These are phyloP conservation scores for Yamadazyma sp. DNA, from an alignment of 1,139 yeast genomes.

Conservation along the genomic window DNA sequence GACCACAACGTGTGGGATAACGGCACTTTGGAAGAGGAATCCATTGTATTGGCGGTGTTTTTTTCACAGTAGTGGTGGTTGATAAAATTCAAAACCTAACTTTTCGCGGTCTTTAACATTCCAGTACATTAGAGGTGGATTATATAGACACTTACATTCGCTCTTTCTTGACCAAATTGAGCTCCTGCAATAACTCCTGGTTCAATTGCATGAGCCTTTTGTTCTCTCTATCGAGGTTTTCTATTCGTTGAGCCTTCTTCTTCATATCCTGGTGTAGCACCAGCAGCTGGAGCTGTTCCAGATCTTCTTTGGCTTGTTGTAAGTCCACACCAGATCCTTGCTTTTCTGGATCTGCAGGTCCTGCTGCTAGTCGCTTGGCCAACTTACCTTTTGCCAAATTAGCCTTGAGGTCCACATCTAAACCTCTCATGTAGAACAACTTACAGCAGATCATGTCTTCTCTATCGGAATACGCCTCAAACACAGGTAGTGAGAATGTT, in stretches of 20 bases:
- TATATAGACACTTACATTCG: neutral
- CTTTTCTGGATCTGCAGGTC: neutral
- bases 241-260: constrained; percentile 25
- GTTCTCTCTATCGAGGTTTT: constrained; percentile 28
- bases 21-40: constrained; percentile 44
- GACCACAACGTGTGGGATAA: constrained; percentile 95
- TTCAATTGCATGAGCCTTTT: constrained; percentile 34
- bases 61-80: neutral
- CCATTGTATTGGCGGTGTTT: constrained; percentile 23
- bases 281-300: constrained; percentile 16
- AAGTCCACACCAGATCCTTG: constrained; percentile 1
- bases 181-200: constrained; percentile 26
- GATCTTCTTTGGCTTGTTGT: constrained; percentile 12
- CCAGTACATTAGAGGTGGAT: too few species aligned
- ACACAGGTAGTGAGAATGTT: constrained; percentile 18
- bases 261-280: constrained; percentile 25
- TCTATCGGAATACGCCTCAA: constrained; percentile 15
- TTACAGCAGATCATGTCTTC: constrained; percentile 25
- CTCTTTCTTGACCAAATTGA: constrained; percentile 6
- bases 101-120: neutral
- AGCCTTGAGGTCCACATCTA: constrained; percentile 27
- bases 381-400: constrained; percentile 25
- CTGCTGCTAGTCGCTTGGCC: neutral
- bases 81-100: neutral
- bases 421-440: constrained; percentile 21